Evolutionary conservation across 2,329 filamentous ascomycete species (phyloP).

Genomic region (Xylaria sp.): DNA sequence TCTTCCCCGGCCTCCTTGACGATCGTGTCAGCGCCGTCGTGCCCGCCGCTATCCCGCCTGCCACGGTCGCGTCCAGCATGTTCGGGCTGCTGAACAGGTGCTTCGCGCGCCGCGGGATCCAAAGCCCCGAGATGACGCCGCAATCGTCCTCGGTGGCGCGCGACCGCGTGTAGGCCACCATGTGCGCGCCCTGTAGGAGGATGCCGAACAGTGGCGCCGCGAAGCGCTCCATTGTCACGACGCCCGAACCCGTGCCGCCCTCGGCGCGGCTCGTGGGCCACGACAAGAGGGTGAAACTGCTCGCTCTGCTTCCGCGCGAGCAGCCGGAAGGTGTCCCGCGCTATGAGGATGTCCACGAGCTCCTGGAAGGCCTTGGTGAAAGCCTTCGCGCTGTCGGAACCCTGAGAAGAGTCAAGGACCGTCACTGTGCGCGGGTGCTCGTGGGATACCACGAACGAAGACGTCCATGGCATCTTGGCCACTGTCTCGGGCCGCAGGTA

Average conservation of each 20-base stretch:
- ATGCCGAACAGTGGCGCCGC: constrained; percentile 67
- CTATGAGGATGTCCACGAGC: constrained; percentile 40
- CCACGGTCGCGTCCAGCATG: constrained; percentile 77
- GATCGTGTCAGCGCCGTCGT: constrained; percentile 68
- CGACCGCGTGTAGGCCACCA: constrained; percentile 59
- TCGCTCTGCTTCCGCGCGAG: constrained; percentile 44
- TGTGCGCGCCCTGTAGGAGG: constrained; percentile 65
- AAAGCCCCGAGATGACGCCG: constrained; percentile 60
- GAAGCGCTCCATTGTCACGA: constrained; percentile 46
- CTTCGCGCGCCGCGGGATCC: constrained; percentile 69
- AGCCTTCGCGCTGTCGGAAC: constrained; percentile 35
- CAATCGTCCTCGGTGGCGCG: constrained; percentile 40
- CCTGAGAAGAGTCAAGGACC: constrained; percentile 39
- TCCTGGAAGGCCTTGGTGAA: constrained; percentile 41
- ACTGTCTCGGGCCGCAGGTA: constrained; percentile 55
- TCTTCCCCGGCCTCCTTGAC: constrained; percentile 75
- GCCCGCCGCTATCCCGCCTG: constrained; percentile 70
- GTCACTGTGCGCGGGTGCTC: constrained; percentile 39
- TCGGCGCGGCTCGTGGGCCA: constrained; percentile 25
- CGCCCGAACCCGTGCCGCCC: not conserved
- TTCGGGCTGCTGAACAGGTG: constrained; percentile 73
- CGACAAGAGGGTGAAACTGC: constrained; percentile 42
- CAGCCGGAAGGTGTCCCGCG: constrained; percentile 40
- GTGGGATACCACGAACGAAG: constrained; percentile 42
- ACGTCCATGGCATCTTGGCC: constrained; percentile 52